Base-by-base conservation (phyloP, 148 eudicot species). In the Cornus suecica region DNA sequence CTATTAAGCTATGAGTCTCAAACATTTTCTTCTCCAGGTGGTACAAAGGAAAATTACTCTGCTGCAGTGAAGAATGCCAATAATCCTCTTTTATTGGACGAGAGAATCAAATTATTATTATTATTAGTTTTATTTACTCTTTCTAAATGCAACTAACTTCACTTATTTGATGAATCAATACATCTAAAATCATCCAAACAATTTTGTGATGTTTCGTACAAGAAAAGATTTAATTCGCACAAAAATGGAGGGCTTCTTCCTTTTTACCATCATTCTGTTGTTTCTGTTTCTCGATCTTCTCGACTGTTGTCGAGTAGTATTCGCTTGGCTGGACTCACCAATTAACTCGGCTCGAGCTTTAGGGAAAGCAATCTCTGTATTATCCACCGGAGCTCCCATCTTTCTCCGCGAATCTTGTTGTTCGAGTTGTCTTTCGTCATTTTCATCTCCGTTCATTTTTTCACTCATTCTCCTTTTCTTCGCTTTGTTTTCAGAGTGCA, bases 1-100 rank as follows among this genome's bases (percentile, higher is more conserved):
- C 1, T 1, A 32, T 32, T 32, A 32, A 32, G 37, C 37, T 32
- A 32, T 32, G 5, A 32, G 7, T 32, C 37, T 1, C 4, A 32
- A 4, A 32, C 52, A 4, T 41, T 41, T 45, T 29, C 37, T 10
- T 69, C 28, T 81, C 25, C 84, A 92, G 98, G 78, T 81, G 78
- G 76, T 48, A 85, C 90, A 75, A 94, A 86, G 86, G 92, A 85
- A 80, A 94, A 89, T 77, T 88, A 90, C 73, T 88, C 90, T 77
- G 86, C 84, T 15, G 91, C 92, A 75, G 91, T 70, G 77, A 93
- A 89, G 78, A 90, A 87, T 93, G 98, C 85, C 1, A 63, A 83
- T 52, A 22, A 29, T 54, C 20, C 54, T 48, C 34, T 48, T 2
- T 48, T 48, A 48, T 48, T 67, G 70, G 58, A 66, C 45, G 54